Conservation (phyloP, 2,329 filamentous ascomycete genomes). For the Venturia pyrina region DNA sequence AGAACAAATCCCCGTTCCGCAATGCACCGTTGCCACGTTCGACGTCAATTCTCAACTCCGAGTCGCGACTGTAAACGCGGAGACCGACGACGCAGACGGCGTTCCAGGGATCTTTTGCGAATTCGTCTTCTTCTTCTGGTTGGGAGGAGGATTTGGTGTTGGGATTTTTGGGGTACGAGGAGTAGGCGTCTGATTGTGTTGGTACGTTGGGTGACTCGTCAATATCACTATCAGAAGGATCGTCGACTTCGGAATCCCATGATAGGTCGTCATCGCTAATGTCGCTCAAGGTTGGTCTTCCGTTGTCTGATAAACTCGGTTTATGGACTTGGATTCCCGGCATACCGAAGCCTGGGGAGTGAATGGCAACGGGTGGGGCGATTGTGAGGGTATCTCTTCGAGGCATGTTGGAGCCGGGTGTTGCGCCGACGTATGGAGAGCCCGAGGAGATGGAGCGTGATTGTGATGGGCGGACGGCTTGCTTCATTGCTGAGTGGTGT, state of each 20-base stretch:
- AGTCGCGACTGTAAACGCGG: conserved; percentile 46
- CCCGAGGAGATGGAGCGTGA: conserved; percentile 8
- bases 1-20: conserved; percentile 20
- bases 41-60: conserved; percentile 41
- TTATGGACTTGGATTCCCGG: conserved; percentile 12
- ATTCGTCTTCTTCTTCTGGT: conserved; percentile 28
- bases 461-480: background rate
- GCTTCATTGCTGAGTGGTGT: background rate
- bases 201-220: background rate
- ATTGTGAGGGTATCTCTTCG: conserved; percentile 10
- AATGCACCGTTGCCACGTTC: conserved; percentile 16
- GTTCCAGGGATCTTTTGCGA: conserved; percentile 47
- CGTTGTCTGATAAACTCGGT: background rate
- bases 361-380: background rate
- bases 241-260: conserved; percentile 33
- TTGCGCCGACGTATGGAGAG: background rate
- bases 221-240: conserved; percentile 15
- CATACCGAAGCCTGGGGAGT: background rate
- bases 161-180: conserved; percentile 12
- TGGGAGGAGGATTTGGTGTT: conserved; percentile 11
- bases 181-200: background rate
- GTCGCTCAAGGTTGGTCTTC: conserved; percentile 17
- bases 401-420: background rate
- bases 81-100: conserved; percentile 51
- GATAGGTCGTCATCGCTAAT: conserved; percentile 26